Conservation (phyloP, 73 alveolate species). For the Tetrahymena malaccensis region DNA sequence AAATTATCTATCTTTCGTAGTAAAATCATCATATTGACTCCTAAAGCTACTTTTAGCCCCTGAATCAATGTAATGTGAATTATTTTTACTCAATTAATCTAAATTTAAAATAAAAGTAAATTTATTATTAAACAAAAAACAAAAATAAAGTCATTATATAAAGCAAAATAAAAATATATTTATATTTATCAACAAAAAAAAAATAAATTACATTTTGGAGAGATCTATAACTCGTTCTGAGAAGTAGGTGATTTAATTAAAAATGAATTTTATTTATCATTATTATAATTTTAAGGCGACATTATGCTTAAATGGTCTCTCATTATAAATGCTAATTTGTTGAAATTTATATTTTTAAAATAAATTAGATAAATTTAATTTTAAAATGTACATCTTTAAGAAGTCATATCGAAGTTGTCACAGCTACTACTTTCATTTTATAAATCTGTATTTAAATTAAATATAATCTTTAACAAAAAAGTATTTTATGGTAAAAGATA, state of each 20-base stretch:
- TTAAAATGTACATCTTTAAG: background rate
- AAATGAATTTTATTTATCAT: background rate
- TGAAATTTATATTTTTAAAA: background rate
- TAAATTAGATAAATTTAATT: background rate
- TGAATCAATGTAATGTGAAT: background rate
- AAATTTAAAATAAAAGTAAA: no score
- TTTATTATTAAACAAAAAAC: no score
- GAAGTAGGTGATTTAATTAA: background rate
- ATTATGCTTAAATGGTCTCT: background rate
- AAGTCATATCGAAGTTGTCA: background rate
- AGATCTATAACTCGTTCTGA: background rate
- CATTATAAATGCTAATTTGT: background rate
- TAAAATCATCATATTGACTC: background rate
- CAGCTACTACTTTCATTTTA: background rate
- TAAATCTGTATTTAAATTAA: background rate
- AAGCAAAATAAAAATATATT: no score
- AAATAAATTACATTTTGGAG: background rate
- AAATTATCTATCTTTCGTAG: background rate
- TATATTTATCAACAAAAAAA: no score
- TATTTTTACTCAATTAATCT: background rate
- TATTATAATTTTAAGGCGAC: background rate
- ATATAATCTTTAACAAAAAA: no score
- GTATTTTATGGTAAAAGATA: no score
- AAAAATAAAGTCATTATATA: no score
- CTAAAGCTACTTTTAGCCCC: background rate